Percentiles rank a stretch among this genome's conserved stretches.
Conservation (phyloP, 352 stramenopile genomes). For the Phytophthora palmivora region DNA sequence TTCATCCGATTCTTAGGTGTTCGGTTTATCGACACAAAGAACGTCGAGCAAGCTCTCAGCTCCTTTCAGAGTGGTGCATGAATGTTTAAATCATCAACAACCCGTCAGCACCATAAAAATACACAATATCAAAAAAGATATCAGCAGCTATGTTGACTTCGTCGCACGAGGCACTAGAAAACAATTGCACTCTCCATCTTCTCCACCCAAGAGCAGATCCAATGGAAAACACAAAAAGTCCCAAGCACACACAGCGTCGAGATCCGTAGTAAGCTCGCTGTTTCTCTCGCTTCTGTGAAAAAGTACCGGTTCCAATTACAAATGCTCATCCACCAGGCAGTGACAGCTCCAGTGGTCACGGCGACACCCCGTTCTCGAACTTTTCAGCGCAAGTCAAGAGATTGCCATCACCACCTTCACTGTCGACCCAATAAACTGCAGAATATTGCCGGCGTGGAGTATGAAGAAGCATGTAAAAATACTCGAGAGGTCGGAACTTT, state of each 20-base stretch:
- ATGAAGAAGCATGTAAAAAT: slow-evolving; percentile 71
- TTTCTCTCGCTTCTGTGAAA: slow-evolving; percentile 87
- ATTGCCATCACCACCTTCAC: slow-evolving; percentile 34
- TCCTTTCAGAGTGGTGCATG: slow-evolving; percentile 89
- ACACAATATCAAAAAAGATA: slow-evolving; percentile 41
- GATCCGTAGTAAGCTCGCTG: slow-evolving; percentile 91
- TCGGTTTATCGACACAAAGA: slow-evolving; percentile 69
- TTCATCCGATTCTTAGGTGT: slow-evolving; percentile 76
- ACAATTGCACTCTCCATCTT: background rate
- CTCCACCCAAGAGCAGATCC: slow-evolving; percentile 29
- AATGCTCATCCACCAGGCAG: slow-evolving; percentile 46
- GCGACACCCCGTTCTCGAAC: slow-evolving; percentile 51
- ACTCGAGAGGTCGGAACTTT: slow-evolving; percentile 89
- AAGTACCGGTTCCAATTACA: slow-evolving; percentile 91
- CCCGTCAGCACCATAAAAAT: slow-evolving; percentile 18
- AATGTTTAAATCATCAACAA: slow-evolving; percentile 89
- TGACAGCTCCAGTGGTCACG: slow-evolving; percentile 23
- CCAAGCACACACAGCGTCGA: slow-evolving; percentile 41
- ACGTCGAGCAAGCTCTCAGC: slow-evolving; percentile 29
- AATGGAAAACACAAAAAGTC: slow-evolving; percentile 7
- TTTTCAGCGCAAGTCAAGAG: slow-evolving; percentile 77
- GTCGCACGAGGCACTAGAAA: slow-evolving; percentile 39
- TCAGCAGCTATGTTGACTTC: slow-evolving; percentile 89
- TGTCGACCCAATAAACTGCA: slow-evolving; percentile 40
- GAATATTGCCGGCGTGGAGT: slow-evolving; percentile 92